Evolutionary conservation across 805 yeast species (phyloP), one percentile per base, ranked within the genome.

Genomic region (Wilhelminamyces savonicus): DNA sequence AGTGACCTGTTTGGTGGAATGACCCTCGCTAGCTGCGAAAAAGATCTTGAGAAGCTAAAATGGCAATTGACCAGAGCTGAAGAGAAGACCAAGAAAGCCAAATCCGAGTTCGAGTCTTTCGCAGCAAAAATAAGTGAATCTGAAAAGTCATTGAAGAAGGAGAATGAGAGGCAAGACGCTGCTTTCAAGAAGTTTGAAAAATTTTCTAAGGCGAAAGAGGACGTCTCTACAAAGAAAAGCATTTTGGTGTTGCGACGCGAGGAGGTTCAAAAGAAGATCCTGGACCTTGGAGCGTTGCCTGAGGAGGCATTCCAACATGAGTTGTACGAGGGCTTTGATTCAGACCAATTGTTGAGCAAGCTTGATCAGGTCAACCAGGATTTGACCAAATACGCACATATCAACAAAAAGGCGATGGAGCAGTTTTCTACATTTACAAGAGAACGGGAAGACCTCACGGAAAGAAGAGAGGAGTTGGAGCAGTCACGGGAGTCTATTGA

Each of bases 331-430:
- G 51, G 57, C 21, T 43, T 60, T 13, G 48, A 59, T 2, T 74
- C 85, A 8, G 76, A 73, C 22, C 64, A 68, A 5, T 53, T 88
- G 19, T 53, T 83, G 28, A 44, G 52, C 11, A 60, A 68, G 30
- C 62, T 86, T 36, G 76, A 73, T 29, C 55, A 55, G 16, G 70
- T 75, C 5, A 74, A 78, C 24, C 72, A 70, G 21, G 72, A 70
- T 17, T 59, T 90, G 23, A 71, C 74, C 25, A 67, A 73, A 41
- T 80, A 74, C 50, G 71, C 74, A 15, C 94, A 86, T 52, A 82
- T 92, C 28, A 90, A 90, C 58, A 82, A 82, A 50, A 84, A 86
- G 47, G 96, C 97, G 0, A 62, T 82, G 41, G 97, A 88, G 44
- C 95, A 88, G 48, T 84, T 71, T 48, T 59, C 68, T 28, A 76